Evolutionary conservation across 2,329 filamentous ascomycete genomes (phyloP).

Genomic region (Botrytis medusae): DNA sequence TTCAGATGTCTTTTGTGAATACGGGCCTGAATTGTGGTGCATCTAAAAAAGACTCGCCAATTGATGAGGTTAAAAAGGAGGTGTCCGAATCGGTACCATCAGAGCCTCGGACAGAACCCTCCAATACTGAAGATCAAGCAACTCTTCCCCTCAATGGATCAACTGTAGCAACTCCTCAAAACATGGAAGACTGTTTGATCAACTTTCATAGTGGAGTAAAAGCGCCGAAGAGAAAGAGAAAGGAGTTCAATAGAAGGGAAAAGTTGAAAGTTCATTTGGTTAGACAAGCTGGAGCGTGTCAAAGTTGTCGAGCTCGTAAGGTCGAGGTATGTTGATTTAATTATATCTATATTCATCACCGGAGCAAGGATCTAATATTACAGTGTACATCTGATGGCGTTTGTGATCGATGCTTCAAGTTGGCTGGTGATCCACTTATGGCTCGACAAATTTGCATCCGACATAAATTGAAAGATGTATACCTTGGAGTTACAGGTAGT

Average conservation of each 20-base stretch:
- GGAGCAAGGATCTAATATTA: background rate
- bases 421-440: slow-evolving; percentile 20
- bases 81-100: too few relatives aligned
- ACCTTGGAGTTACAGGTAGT: slow-evolving; percentile 27
- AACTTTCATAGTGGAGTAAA: slow-evolving; percentile 15
- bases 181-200: slow-evolving; percentile 14
- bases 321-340: slow-evolving; percentile 21
- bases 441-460: slow-evolving; percentile 27
- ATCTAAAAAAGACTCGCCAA: background rate
- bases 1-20: background rate
- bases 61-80: background rate
- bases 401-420: slow-evolving; percentile 25
- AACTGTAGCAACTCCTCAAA: background rate
- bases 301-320: slow-evolving; percentile 26
- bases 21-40: background rate
- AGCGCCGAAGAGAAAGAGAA: slow-evolving; percentile 23
- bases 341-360: background rate
- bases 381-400: slow-evolving; percentile 27
- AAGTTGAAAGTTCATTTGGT: slow-evolving; percentile 27
- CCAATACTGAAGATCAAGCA: background rate
- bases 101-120: background rate
- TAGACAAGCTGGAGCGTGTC: slow-evolving; percentile 26
- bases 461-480: slow-evolving; percentile 27
- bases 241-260: slow-evolving; percentile 22
- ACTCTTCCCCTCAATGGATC: background rate